Conservation (phyloP, 306 rosid species). For the Fagus sylvatica region DNA sequence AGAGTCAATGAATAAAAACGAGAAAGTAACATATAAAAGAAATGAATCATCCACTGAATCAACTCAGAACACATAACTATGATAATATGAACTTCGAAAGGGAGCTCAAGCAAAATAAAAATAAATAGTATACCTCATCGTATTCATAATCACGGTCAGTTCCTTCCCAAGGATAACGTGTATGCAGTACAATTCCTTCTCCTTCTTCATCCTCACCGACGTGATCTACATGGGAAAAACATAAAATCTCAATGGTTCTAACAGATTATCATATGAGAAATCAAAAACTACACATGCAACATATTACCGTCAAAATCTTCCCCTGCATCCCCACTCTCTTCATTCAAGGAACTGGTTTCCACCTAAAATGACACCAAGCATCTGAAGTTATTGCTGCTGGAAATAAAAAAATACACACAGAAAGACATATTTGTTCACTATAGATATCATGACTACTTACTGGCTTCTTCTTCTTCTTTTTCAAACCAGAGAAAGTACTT, state of each 20-base stretch:
- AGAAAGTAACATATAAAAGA: neutral
- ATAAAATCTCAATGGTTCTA: conserved; percentile 3
- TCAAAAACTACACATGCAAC: neutral
- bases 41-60: neutral
- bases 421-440: neutral
- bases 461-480: conserved; percentile 55
- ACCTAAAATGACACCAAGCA: conserved; percentile 31
- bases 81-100: neutral
- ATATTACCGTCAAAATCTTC: conserved; percentile 48
- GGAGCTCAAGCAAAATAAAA: neutral
- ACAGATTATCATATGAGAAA: neutral
- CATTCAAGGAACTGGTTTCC: conserved; percentile 36
- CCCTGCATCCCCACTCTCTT: conserved; percentile 37
- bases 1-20: neutral
- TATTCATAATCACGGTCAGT: conserved; percentile 82
- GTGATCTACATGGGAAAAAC: conserved; percentile 43
- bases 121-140: conserved; percentile 56
- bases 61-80: neutral
- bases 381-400: neutral
- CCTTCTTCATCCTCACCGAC: conserved; percentile 62
- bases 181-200: conserved; percentile 38
- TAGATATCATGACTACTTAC: conserved; percentile 26
- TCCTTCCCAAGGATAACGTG: conserved; percentile 90
- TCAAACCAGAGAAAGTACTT: conserved; percentile 45
- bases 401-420: neutral